These are phyloP conservation scores for Spergularia bocconei DNA, from an alignment of 148 eudicot species.

Conservation along the genomic window DNA sequence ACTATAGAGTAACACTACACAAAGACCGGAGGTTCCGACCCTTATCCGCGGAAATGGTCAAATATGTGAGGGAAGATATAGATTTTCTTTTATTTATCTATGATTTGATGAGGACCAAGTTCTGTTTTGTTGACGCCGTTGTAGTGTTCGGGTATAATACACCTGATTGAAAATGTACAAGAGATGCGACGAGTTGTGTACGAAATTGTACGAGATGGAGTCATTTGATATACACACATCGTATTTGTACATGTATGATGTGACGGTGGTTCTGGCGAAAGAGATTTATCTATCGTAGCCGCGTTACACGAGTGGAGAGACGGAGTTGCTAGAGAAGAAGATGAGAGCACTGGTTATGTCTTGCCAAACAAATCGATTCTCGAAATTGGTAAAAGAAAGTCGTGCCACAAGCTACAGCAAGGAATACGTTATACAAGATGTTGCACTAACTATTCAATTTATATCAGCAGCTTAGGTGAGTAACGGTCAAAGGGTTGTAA, in stretches of 20 bases:
- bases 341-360: slow-evolving; percentile 18
- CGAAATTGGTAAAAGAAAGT: slow-evolving; percentile 5
- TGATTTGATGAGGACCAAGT: neutral
- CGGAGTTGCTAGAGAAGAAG: slow-evolving; percentile 10
- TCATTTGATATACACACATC: neutral
- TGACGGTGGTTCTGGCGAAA: neutral
- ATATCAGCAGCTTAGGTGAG: neutral
- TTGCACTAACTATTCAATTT: neutral
- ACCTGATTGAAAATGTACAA: neutral
- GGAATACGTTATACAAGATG: neutral
- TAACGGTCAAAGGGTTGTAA: no score
- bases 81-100: slow-evolving; percentile 10
- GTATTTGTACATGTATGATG: neutral
- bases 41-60: neutral
- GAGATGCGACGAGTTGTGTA: neutral
- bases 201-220: slow-evolving; percentile 9
- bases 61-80: slow-evolving; percentile 15
- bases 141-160: no score
- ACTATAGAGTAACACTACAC: neutral
- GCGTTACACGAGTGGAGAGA: slow-evolving; percentile 13
- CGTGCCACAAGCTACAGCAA: neutral
- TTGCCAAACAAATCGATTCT: slow-evolving; percentile 5
- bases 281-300: neutral
- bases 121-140: neutral
- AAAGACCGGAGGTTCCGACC: slow-evolving; percentile 18